phyloP scores from a whole-genome alignment of 352 stramenopile genomes.

The Elongisporangium undulatum region DNA sequence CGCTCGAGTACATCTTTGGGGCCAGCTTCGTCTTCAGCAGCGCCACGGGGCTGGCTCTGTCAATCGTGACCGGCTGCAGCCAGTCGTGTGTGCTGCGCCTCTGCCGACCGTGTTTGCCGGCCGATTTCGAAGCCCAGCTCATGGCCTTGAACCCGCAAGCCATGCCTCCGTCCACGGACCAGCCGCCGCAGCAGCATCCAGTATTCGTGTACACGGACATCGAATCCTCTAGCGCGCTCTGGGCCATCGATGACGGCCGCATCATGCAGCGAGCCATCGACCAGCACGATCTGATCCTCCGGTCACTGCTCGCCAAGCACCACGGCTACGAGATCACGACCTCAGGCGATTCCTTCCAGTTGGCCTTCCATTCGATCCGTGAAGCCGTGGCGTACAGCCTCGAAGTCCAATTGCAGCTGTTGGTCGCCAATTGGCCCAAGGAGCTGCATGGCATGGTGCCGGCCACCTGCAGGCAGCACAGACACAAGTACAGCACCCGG shows the following conservation, averaged over 20 bases:
- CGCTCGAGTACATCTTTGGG: slow-evolving; percentile 27
- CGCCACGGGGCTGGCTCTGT: slow-evolving; percentile 24
- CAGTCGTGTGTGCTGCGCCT: slow-evolving; percentile 40
- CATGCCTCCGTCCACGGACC: slow-evolving; percentile 8
- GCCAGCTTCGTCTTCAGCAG: slow-evolving; percentile 38
- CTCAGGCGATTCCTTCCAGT: slow-evolving; percentile 58
- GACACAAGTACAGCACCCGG: slow-evolving; percentile 14
- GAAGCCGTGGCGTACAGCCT: slow-evolving; percentile 62
- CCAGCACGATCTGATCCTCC: slow-evolving; percentile 40
- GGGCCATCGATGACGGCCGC: slow-evolving; percentile 36
- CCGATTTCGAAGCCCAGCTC: slow-evolving; percentile 38
- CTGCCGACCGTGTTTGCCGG: slow-evolving; percentile 35
- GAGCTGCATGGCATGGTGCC: slow-evolving; percentile 43
- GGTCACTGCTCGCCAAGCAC: slow-evolving; percentile 31
- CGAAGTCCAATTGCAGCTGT: slow-evolving; percentile 50
- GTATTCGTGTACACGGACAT: slow-evolving; percentile 69
- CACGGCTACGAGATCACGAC: slow-evolving; percentile 77
- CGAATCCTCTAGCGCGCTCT: slow-evolving; percentile 56
- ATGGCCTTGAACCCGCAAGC: slow-evolving; percentile 26
- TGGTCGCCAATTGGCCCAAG: slow-evolving; percentile 55
- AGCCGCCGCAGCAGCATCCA: slow-evolving; percentile 26
- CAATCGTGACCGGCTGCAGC: slow-evolving; percentile 43
- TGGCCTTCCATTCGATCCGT: slow-evolving; percentile 61
- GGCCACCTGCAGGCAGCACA: slow-evolving; percentile 29
- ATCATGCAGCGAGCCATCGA: slow-evolving; percentile 42